Percentiles rank a stretch among this genome's conserved stretches.
Conservation (phyloP, 1,139 yeast species). For the Sugiyamaella japonica region DNA sequence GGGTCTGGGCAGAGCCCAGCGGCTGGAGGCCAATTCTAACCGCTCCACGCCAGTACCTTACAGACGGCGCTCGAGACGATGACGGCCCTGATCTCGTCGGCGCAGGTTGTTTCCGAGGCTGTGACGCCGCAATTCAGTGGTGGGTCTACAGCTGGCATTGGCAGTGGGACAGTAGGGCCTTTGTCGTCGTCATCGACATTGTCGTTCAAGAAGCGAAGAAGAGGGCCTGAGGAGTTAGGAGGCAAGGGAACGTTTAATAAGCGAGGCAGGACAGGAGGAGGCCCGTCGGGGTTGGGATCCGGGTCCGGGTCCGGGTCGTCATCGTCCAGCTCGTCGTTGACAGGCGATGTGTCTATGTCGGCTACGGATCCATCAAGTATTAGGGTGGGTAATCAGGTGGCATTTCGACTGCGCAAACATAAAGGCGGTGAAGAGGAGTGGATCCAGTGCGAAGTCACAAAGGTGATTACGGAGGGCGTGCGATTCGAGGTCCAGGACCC, state of each 20-base stretch:
- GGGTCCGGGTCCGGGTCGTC: neutral
- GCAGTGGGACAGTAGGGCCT: neutral
- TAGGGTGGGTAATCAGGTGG: conserved; percentile 76
- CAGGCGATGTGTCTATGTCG: neutral
- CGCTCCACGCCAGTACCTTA: neutral
- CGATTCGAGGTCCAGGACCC: conserved; percentile 87
- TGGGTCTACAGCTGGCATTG: conserved; percentile 2
- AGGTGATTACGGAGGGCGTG: conserved; percentile 72
- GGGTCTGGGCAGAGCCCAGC: neutral
- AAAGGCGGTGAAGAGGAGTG: conserved; percentile 76
- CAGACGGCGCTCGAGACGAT: conserved; percentile 13
- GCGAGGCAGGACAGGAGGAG: conserved; percentile 1
- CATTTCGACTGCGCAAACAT: conserved; percentile 60
- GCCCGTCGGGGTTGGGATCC: too few species aligned
- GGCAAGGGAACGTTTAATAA: conserved; percentile 7
- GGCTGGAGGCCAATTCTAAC: neutral
- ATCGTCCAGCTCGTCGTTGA: conserved; percentile 2
- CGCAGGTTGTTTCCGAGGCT: conserved; percentile 11
- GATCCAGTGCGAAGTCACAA: conserved; percentile 92
- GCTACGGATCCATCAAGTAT: conserved; percentile 3
- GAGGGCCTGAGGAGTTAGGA: conserved; percentile 14
- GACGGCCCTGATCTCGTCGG: conserved; percentile 5
- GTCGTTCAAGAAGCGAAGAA: conserved; percentile 19
- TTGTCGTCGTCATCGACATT: neutral
- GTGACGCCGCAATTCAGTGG: conserved; percentile 6